These are phyloP conservation scores for Penicillium freii DNA, from an alignment of 2,329 filamentous ascomycete genomes.

Conservation along the genomic window DNA sequence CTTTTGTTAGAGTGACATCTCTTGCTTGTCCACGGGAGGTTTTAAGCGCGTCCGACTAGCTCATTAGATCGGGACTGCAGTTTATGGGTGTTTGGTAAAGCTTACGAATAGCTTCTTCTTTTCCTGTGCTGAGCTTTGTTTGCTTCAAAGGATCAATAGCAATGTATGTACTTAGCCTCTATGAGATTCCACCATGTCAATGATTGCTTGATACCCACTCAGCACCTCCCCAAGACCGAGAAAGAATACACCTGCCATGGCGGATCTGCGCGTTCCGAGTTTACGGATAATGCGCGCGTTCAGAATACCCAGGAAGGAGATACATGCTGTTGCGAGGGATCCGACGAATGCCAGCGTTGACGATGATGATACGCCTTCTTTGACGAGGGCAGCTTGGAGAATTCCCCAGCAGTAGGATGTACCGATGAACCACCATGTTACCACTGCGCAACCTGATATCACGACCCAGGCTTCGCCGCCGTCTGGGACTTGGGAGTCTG, in stretches of 20 bases:
- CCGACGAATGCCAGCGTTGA: constrained; percentile 61
- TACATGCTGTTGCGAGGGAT: constrained; percentile 51
- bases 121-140: no score
- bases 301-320: constrained; percentile 53
- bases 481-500: constrained; percentile 44
- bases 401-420: constrained; percentile 61
- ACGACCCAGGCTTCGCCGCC: constrained; percentile 41
- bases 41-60: no score
- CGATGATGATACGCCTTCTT: constrained; percentile 46
- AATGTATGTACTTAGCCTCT: no score
- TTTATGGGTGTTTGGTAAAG: no score
- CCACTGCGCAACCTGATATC: constrained; percentile 50
- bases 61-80: no score
- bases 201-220: no score
- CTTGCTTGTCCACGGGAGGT: no score
- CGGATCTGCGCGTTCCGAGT: constrained; percentile 51
- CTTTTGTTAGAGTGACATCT: no score
- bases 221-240: constrained; percentile 52
- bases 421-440: constrained; percentile 59
- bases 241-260: constrained; percentile 51
- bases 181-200: no score
- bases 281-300: constrained; percentile 53
- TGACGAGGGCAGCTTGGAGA: constrained; percentile 57
- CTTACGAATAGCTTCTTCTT: no score
- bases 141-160: no score